Percentiles rank a stretch among this genome's conserved stretches.
Conservation (phyloP, 306 rosid genomes). For the Quercus bicolor region DNA sequence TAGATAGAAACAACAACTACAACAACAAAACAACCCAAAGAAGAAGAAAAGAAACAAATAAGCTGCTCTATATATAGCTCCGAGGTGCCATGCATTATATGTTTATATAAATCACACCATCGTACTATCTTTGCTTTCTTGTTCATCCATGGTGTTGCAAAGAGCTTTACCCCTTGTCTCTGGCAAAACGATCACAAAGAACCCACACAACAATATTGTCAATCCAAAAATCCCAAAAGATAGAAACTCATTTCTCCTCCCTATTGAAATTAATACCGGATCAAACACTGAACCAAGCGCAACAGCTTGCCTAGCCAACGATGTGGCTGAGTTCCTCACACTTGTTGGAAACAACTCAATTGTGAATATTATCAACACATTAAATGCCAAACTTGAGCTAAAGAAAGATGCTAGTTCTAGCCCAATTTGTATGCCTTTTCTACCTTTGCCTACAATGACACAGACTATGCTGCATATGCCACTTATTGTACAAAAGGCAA, state of each 20-base stretch:
- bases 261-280: slow-evolving; percentile 19
- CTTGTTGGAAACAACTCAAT: slow-evolving; percentile 45
- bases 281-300: slow-evolving; percentile 29
- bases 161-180: slow-evolving; percentile 31
- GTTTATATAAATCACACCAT: too few species aligned
- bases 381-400: slow-evolving; percentile 17
- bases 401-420: slow-evolving; percentile 35
- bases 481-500: slow-evolving; percentile 4
- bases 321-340: slow-evolving; percentile 43
- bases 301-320: slow-evolving; percentile 36
- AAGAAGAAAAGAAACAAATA: too few species aligned
- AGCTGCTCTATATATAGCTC: too few species aligned
- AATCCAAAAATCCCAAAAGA: slow-evolving; percentile 30
- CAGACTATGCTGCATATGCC: slow-evolving; percentile 32
- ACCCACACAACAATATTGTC: slow-evolving; percentile 8
- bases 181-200: slow-evolving; percentile 14
- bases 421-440: slow-evolving; percentile 7
- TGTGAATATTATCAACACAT: slow-evolving; percentile 29
- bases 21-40: too few species aligned
- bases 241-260: slow-evolving; percentile 22
- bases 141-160: slow-evolving; percentile 40
- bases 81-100: too few species aligned
- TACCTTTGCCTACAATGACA: background rate
- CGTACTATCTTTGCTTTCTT: slow-evolving; percentile 18
- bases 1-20: too few species aligned